These are phyloP conservation scores for Poronia punctata DNA, from an alignment of 495 filamentous ascomycete species.

Conservation along the genomic window DNA sequence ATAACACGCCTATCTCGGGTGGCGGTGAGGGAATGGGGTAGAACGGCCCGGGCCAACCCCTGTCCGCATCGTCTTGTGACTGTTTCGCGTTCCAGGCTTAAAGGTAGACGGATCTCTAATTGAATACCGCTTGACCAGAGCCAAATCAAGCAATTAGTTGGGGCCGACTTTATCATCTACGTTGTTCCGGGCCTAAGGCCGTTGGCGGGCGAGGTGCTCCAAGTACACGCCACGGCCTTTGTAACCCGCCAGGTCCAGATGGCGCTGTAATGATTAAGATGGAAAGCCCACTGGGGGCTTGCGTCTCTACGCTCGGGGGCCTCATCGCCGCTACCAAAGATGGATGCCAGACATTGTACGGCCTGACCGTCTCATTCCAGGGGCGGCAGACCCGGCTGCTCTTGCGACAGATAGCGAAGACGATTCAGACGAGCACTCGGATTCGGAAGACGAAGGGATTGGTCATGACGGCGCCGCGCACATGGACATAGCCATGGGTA, in stretches of 20 bases:
- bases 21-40: too few species aligned
- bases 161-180: background rate
- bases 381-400: too few species aligned
- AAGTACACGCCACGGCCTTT: background rate
- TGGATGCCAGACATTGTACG: background rate
- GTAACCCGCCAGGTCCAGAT: background rate
- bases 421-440: too few species aligned
- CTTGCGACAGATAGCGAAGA: background rate
- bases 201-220: background rate
- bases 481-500: background rate
- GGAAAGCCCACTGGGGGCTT: background rate
- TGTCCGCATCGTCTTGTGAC: too few species aligned
- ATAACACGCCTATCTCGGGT: too few species aligned
- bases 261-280: background rate
- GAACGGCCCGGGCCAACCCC: too few species aligned
- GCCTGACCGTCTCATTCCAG: too few species aligned
- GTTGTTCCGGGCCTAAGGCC: background rate
- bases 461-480: too few species aligned
- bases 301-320: background rate
- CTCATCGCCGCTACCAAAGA: background rate
- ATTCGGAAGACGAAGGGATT: too few species aligned
- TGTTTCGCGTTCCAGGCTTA: background rate
- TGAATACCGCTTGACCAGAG: slow-evolving; percentile 18
- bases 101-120: slow-evolving; percentile 8
- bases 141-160: background rate